Conservation (phyloP, 202 grass and related monocot genomes). For the Eragrostis tef region DNA sequence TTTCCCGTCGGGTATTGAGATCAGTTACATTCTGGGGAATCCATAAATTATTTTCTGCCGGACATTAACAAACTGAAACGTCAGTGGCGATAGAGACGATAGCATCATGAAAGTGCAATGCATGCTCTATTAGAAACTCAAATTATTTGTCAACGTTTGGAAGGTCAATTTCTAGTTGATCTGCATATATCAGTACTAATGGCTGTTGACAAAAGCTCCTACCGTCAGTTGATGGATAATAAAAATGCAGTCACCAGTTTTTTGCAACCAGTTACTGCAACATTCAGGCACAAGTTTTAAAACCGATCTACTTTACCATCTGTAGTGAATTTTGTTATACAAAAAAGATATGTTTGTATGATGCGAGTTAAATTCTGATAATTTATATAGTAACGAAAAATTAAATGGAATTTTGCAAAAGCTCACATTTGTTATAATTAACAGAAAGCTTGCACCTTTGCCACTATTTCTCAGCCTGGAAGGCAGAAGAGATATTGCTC, state of each 20-base stretch:
- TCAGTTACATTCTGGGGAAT: background rate
- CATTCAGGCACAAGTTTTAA: background rate
- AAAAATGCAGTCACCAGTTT: background rate
- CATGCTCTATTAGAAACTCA: background rate
- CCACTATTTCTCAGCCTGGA: background rate
- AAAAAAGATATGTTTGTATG: background rate
- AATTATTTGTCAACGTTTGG: no score
- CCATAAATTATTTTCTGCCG: background rate
- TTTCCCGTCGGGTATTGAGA: background rate
- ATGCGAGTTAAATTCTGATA: background rate
- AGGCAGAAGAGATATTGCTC: background rate
- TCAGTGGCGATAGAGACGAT: conserved; percentile 10
- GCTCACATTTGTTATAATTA: background rate
- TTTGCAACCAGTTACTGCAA: background rate
- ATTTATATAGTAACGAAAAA: background rate
- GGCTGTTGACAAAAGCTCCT: conserved; percentile 2
- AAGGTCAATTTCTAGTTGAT: conserved; percentile 9
- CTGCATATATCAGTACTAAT: background rate
- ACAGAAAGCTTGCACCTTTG: background rate
- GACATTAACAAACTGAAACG: conserved; percentile 2
- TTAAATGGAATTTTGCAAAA: background rate
- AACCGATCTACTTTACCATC: no score
- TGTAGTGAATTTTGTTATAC: background rate
- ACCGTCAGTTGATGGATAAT: background rate
- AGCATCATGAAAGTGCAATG: background rate